Conservation (phyloP, 1,284 basidiomycete species). For the Tilletia walkeri region DNA sequence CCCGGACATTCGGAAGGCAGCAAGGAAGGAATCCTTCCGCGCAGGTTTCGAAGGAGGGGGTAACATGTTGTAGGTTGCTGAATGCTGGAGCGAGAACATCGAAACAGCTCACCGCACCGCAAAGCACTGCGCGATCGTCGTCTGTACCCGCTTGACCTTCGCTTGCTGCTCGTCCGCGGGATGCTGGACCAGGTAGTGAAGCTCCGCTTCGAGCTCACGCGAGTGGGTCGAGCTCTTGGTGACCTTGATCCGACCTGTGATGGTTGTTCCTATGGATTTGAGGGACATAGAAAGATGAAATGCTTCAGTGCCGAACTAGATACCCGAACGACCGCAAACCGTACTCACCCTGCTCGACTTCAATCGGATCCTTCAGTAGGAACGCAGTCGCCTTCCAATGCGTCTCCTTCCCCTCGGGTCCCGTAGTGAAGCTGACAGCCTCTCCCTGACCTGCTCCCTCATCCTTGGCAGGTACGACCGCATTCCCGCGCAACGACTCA, state of each 20-base stretch:
- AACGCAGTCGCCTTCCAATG: constrained; percentile 98
- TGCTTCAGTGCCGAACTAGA: not conserved
- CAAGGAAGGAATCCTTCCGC: too few species aligned
- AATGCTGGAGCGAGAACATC: too few species aligned
- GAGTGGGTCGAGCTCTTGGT: constrained; percentile 77
- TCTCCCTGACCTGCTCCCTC: constrained; percentile 56
- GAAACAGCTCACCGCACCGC: constrained; percentile 3
- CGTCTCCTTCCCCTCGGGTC: constrained; percentile 79
- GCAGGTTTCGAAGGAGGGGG: too few species aligned
- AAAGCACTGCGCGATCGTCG: constrained; percentile 3
- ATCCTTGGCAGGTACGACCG: constrained; percentile 52
- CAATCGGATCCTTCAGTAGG: constrained; percentile 75
- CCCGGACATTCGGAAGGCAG: too few species aligned
- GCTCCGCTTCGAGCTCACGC: constrained; percentile 85
- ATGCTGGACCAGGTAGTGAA: constrained; percentile 70
- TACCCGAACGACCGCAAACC: too few species aligned
- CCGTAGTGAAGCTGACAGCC: constrained; percentile 82
- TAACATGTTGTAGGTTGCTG: too few species aligned
- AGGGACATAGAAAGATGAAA: not conserved
- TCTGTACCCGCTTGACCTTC: constrained; percentile 10
- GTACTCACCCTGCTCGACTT: constrained; percentile 68
- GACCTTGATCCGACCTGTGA: constrained; percentile 78
- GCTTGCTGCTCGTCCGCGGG: not conserved
- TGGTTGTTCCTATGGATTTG: constrained; percentile 65
- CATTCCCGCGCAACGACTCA: constrained; percentile 73